A percentile compares a stretch with the other conserved stretches of the same genome.
Evolutionary conservation across 306 rosid species (phyloP).

Genomic region (Pueraria montana): DNA sequence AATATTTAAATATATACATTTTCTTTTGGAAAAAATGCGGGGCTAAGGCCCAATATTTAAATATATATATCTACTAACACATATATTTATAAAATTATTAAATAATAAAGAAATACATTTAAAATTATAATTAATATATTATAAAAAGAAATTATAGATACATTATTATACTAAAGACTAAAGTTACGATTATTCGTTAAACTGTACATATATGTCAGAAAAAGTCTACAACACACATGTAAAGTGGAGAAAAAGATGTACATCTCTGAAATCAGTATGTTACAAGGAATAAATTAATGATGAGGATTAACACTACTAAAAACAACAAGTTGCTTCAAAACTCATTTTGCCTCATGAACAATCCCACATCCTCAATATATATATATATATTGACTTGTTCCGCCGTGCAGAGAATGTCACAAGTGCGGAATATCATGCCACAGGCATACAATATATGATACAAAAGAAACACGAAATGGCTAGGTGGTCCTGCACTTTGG

Average conservation of each 20-base stretch:
- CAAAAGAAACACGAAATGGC: slow-evolving; percentile 1
- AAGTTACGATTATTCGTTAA: too few species aligned
- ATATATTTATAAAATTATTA: too few species aligned
- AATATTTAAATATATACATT: too few species aligned
- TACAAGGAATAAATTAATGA: not conserved
- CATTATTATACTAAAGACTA: too few species aligned
- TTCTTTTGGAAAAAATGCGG: too few species aligned
- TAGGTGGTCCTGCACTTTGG: not conserved
- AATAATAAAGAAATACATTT: too few species aligned
- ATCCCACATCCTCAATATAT: not conserved
- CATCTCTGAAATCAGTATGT: not conserved
- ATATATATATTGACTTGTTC: not conserved
- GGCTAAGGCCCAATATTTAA: too few species aligned
- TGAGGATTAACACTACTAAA: not conserved
- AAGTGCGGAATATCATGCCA: not conserved
- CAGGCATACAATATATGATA: not conserved
- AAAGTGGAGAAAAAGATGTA: not conserved
- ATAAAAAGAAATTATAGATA: not conserved
- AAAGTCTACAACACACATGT: not conserved
- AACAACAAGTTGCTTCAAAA: not conserved
- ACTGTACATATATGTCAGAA: not conserved
- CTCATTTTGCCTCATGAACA: too few species aligned
- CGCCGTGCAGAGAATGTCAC: not conserved
- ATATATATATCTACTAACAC: too few species aligned
- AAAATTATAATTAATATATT: too few species aligned